Evolutionary conservation across 441 rosid species (phyloP).

Genomic region (Populus hybrid): DNA sequence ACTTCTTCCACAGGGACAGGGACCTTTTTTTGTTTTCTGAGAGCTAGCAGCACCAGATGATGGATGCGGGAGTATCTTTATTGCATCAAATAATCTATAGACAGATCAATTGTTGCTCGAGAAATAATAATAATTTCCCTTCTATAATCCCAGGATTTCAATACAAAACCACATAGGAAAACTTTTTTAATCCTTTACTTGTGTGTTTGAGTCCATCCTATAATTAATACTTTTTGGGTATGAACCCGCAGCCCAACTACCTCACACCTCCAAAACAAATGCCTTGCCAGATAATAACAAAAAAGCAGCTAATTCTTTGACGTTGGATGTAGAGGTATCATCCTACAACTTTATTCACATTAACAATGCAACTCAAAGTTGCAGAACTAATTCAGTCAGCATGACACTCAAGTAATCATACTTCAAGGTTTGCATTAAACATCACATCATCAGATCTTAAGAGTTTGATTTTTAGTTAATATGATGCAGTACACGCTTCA

Average conservation of each 20-base stretch:
- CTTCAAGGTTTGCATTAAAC: not conserved
- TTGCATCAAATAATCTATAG: not conserved
- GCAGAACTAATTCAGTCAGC: not conserved
- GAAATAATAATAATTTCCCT: not conserved
- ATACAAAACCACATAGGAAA: not conserved
- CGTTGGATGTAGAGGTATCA: not conserved
- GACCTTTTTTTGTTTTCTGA: too few relatives aligned
- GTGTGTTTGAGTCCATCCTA: not conserved
- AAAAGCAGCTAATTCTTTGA: not conserved
- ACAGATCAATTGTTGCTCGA: not conserved
- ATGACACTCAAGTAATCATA: not conserved
- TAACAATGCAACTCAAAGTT: not conserved
- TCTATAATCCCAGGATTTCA: not conserved
- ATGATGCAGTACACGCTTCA: not conserved
- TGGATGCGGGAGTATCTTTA: not conserved
- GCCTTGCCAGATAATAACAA: not conserved
- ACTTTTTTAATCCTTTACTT: not conserved
- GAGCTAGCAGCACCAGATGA: not conserved
- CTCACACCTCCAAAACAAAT: not conserved
- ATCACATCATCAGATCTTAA: not conserved
- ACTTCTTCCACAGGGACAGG: too few relatives aligned
- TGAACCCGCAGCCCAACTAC: constrained; percentile 5
- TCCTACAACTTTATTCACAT: not conserved
- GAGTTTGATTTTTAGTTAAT: not conserved
- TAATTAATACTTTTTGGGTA: not conserved